phyloP scores from a whole-genome alignment of 2,329 filamentous ascomycete genomes.

The Trichoderma hamatum region DNA sequence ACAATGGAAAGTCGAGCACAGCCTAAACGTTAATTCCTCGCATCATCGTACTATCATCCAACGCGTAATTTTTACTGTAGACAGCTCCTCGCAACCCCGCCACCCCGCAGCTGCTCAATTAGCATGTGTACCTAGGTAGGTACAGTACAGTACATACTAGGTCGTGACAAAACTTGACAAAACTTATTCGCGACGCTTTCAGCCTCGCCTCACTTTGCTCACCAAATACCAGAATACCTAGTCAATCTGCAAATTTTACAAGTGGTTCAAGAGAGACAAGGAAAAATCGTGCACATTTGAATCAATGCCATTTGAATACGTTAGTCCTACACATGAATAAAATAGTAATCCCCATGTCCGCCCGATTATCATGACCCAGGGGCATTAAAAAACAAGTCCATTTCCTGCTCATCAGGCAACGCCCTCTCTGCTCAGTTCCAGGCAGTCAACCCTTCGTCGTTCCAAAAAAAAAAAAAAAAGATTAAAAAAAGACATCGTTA shows the following conservation, averaged over 20 bases:
- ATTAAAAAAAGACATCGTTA: neutral
- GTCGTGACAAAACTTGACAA: neutral
- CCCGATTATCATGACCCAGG: constrained; percentile 9
- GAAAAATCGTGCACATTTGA: neutral
- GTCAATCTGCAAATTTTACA: neutral
- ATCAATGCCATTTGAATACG: constrained; percentile 6
- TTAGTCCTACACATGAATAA: constrained; percentile 14
- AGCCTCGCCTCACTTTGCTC: constrained; percentile 6
- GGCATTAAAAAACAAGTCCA: constrained; percentile 2
- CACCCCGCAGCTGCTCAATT: constrained; percentile 1
- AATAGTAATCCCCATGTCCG: neutral
- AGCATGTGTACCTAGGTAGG: too few relatives aligned
- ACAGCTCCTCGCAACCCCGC: constrained; percentile 10
- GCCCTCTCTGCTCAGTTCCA: neutral
- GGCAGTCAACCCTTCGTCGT: neutral
- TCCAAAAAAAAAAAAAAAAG: neutral
- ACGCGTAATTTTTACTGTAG: neutral
- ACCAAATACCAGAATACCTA: too few relatives aligned
- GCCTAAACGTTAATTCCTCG: constrained; percentile 5
- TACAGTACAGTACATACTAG: too few relatives aligned
- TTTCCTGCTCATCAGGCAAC: constrained; percentile 18
- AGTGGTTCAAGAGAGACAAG: neutral
- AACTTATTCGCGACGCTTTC: neutral
- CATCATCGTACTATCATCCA: constrained; percentile 1
- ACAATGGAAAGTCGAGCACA: neutral